These are phyloP conservation scores for Neospermospora avenae DNA, from an alignment of 2,329 filamentous ascomycete genomes.

Conservation along the genomic window DNA sequence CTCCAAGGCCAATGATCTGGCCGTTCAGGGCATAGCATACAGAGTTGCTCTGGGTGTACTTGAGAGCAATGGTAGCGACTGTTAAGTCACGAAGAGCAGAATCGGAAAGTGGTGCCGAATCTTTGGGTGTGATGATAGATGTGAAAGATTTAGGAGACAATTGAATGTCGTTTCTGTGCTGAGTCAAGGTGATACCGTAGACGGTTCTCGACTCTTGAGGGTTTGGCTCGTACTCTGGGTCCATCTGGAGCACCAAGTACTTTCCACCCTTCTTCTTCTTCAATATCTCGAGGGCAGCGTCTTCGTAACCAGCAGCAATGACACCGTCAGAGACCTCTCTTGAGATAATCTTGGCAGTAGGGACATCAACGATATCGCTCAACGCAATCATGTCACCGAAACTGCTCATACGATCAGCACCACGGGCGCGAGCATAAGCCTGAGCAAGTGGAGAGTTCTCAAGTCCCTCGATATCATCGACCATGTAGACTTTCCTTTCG, in stretches of 20 bases:
- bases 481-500: slow-evolving; percentile 97
- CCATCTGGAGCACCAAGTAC: slow-evolving; percentile 94
- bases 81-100: slow-evolving; percentile 84
- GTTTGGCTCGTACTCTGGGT: slow-evolving; percentile 77
- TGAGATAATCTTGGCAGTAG: slow-evolving; percentile 95
- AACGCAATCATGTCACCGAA: slow-evolving; percentile 96
- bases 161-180: slow-evolving; percentile 88
- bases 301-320: slow-evolving; percentile 82
- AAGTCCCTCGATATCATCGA: slow-evolving; percentile 88
- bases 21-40: slow-evolving; percentile 96
- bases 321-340: slow-evolving; percentile 97
- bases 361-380: slow-evolving; percentile 83
- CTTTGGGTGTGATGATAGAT: slow-evolving; percentile 83
- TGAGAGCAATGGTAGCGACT: slow-evolving; percentile 93
- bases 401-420: slow-evolving; percentile 97
- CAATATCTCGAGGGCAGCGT: slow-evolving; percentile 83
- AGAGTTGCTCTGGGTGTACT: slow-evolving; percentile 99
- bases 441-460: slow-evolving; percentile 84
- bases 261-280: slow-evolving; percentile 98
- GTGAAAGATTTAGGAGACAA: slow-evolving; percentile 84
- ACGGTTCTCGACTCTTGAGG: slow-evolving; percentile 77
- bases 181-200: slow-evolving; percentile 83
- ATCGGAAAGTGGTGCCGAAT: slow-evolving; percentile 68
- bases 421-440: slow-evolving; percentile 92
- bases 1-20: slow-evolving; percentile 89